phyloP scores from a whole-genome alignment of 2,329 filamentous ascomycete genomes.

The Aaosphaeria pasadenensis region DNA sequence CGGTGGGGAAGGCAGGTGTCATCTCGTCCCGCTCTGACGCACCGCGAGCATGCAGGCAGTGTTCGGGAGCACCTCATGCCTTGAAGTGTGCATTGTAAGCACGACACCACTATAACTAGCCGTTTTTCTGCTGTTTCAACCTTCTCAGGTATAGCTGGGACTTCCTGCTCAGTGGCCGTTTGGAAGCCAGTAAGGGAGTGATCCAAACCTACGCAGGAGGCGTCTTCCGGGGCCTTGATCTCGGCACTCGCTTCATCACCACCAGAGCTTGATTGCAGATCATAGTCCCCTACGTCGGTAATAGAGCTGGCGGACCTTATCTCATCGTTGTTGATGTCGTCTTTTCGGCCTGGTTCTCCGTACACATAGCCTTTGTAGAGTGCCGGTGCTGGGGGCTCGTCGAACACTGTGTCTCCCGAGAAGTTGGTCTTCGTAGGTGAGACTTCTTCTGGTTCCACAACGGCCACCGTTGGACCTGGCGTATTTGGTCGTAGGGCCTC shows the following conservation, averaged over 20 bases:
- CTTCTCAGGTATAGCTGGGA: not conserved
- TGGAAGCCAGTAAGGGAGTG: not conserved
- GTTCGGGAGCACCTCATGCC: conserved; percentile 27
- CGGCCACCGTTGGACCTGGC: too few species aligned
- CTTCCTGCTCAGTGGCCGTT: not conserved
- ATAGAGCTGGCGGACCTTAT: not conserved
- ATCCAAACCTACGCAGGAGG: not conserved
- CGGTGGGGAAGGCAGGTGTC: conserved; percentile 23
- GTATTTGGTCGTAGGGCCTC: too few species aligned
- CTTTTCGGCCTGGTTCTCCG: not conserved
- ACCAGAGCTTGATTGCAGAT: not conserved
- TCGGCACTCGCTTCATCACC: not conserved
- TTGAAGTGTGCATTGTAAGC: conserved; percentile 25
- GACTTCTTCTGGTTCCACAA: not conserved
- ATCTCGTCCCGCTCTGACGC: conserved; percentile 13
- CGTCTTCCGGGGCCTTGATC: not conserved
- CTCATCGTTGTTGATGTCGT: not conserved
- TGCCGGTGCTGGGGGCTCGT: conserved; percentile 3
- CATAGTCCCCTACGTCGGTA: not conserved
- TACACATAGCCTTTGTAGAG: not conserved
- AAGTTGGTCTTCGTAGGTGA: conserved; percentile 26
- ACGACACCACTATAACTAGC: conserved; percentile 24
- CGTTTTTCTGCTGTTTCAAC: conserved; percentile 2
- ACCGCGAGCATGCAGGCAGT: conserved; percentile 24
- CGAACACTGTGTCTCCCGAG: conserved; percentile 19